Base-by-base conservation (phyloP, 805 yeast genomes). In the Ogataea corticis region DNA sequence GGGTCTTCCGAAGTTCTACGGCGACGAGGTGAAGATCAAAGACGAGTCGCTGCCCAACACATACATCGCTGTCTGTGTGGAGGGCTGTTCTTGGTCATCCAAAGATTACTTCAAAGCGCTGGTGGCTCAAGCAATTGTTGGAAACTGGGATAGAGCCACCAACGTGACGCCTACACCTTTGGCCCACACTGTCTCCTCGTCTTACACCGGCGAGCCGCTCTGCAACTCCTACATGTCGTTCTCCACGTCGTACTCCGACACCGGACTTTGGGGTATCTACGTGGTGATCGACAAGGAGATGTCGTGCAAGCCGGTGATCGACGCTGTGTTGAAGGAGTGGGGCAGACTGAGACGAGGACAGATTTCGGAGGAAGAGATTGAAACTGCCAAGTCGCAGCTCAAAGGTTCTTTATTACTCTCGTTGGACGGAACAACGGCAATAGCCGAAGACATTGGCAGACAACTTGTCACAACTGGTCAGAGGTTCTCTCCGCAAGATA, bases 221-320 rank as follows among this genome's bases (percentile, higher is more conserved):
- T 97, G 97, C 45, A 94, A 94, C 69, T 87, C 96, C 7, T 94
- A 85, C 71, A 86, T 90, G 96, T 89, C 97, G 5, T 94, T 92
- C 70, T 87, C 96, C 25, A 94, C 99, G 2, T 87, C 96, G 1
- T 94, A 94, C 68, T 91, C 97, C 10, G 99, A 94, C 69, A 87
- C 97, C 11, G 99, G 99, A 7, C 72, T 94, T 43, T 92, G 97
- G 97, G 99, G 99, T 29, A 85, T 92, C 57, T 94, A 94, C 64
- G 75, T 94, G 49, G 88, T 89, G 7, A 81, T 95, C 17, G 97
- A 92, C 56, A 83, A 82, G 60, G 77, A 76, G 51, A 76, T 82
- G 25, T 73, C 86, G 52, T 72, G 87, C 56, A 81, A 79, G 53
- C 73, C 79, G 31, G 79, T 91, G 41, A 77, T 88, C 29, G 82